These are phyloP conservation scores for Mangifera indica DNA, from an alignment of 345 rosid species.

Conservation along the genomic window DNA sequence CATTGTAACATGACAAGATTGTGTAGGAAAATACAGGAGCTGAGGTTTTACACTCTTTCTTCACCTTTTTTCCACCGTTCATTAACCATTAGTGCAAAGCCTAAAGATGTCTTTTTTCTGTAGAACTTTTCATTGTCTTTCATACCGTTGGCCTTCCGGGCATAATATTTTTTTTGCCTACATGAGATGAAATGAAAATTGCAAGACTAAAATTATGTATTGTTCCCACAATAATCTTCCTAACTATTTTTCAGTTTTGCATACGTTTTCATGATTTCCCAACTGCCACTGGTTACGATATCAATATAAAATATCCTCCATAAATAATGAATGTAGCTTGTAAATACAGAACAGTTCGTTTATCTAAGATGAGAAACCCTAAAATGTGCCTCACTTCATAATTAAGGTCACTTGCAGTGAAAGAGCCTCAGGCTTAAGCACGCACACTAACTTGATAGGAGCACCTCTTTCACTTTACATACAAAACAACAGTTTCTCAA, in stretches of 20 bases:
- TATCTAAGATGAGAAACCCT: too few species aligned
- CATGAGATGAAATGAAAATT: background rate
- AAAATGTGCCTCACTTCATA: too few species aligned
- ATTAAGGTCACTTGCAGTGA: too few species aligned
- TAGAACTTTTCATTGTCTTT: slow-evolving; percentile 2
- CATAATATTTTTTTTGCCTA: background rate
- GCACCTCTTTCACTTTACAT: background rate
- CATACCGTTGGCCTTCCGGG: slow-evolving; percentile 1
- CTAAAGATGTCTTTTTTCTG: slow-evolving; percentile 5
- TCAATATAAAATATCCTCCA: too few species aligned
- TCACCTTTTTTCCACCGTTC: background rate
- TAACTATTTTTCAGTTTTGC: too few species aligned
- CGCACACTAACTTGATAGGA: background rate
- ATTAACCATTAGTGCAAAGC: slow-evolving; percentile 15
- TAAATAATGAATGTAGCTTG: too few species aligned
- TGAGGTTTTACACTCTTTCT: background rate
- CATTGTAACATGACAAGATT: slow-evolving; percentile 24
- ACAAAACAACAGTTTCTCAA: background rate
- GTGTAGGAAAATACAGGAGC: slow-evolving; percentile 21
- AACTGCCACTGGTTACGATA: too few species aligned
- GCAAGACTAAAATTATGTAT: too few species aligned
- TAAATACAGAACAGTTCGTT: too few species aligned
- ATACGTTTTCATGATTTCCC: too few species aligned
- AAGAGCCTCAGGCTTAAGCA: too few species aligned
- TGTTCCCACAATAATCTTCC: too few species aligned